Base-by-base conservation (phyloP, 495 filamentous ascomycete genomes). In the Podospora anserina region DNA sequence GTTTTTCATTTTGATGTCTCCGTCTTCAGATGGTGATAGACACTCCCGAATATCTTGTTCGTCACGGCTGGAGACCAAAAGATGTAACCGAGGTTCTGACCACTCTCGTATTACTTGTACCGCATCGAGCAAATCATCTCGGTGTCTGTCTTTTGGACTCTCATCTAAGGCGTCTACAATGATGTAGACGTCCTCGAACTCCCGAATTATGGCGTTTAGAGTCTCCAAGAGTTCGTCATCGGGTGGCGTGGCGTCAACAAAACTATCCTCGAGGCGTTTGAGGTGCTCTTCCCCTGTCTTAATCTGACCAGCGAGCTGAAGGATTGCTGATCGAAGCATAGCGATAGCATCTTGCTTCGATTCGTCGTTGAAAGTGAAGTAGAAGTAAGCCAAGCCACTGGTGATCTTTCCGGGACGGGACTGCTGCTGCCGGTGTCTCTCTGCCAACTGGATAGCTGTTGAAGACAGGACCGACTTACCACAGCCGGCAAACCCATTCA, bases 381-480 rank as follows among this genome's bases (percentile, higher is more conserved):
- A 63, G 60, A 68, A 64, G 53, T 58, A 68, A 7, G 66, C 60
- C 2, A 63, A 53, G 23, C 60, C 66, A 30, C 39, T 63, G 39
- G 7, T 26, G 0, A 18, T 44, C 2, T 23, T 23, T 23, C 23
- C 23, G 23, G 20, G 23, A 1, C 23, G 23, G 23, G 23, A 23
- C 23, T 23, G 23, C 23, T 23, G 39, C 13, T 49, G 7, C 39
- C 39, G 39, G 39, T 49, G 9, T 3, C 5, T 13, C 9, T 49
- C 13, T 5, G 60, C 55, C 28, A 32, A 58, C 27, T 67, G 66
- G 23, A 63, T 67, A 44, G 55, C 55, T 20, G 66, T 56, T 26
- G 59, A 67, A n/a, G 58, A 63, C 26, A 67, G 66, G 13, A 67
- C 60, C 27, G 66, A 63, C 27, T 67, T 67, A 18, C 66, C 66